These are phyloP conservation scores for Cardamine occulta DNA, from an alignment of 345 rosid genomes.

Conservation along the genomic window DNA sequence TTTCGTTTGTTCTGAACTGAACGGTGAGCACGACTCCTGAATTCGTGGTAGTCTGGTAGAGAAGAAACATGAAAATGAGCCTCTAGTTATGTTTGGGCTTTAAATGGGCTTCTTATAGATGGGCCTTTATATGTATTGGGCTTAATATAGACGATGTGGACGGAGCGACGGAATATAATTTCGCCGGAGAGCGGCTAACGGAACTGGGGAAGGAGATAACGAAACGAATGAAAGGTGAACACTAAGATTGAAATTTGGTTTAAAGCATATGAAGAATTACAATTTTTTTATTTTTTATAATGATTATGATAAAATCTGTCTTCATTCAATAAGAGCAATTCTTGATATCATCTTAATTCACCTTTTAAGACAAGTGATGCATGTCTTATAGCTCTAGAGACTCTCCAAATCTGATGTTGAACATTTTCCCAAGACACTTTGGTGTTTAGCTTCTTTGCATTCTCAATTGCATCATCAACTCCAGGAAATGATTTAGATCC, in stretches of 20 bases:
- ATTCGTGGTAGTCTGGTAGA: neutral
- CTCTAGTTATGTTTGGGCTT: conserved; percentile 2
- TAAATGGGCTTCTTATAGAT: neutral
- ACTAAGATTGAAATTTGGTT: neutral
- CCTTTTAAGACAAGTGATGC: conserved; percentile 71
- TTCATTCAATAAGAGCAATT: neutral
- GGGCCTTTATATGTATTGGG: neutral
- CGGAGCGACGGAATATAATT: neutral
- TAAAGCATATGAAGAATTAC: neutral
- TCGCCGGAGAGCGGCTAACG: neutral
- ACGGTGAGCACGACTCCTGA: conserved; percentile 22
- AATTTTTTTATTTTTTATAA: too few species aligned
- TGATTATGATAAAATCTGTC: neutral
- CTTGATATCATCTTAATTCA: conserved; percentile 54
- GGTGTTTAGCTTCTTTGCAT: conserved; percentile 56
- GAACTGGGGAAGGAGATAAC: neutral
- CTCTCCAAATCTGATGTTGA: conserved; percentile 85
- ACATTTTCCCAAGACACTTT: conserved; percentile 64
- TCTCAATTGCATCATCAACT: conserved; percentile 68
- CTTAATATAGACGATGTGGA: neutral
- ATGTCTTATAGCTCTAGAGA: conserved; percentile 69
- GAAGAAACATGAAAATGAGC: neutral
- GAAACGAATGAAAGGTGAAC: too few species aligned
- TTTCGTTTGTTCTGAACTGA: conserved; percentile 22
- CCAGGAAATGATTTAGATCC: conserved; percentile 84